Conservation (phyloP, 192 early-diverging fungal genomes). For the Pilobolus umbonatus region DNA sequence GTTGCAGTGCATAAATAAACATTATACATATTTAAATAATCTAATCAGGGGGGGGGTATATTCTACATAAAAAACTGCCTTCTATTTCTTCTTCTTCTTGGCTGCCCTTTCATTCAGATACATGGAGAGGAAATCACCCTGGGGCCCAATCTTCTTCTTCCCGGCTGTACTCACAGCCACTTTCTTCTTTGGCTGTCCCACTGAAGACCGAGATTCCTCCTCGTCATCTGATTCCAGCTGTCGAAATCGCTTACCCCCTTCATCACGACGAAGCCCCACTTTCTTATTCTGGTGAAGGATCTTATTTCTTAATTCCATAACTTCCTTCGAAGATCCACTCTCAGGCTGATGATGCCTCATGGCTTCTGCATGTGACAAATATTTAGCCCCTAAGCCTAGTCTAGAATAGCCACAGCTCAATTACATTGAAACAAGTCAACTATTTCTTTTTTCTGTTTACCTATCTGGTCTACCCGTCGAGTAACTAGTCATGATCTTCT, state of each 20-base stretch:
- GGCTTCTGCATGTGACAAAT: constrained; percentile 44
- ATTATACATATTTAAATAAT: not conserved
- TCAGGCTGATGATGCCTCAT: constrained; percentile 38
- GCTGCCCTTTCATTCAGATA: constrained; percentile 42
- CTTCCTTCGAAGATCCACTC: constrained; percentile 21
- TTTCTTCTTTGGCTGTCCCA: constrained; percentile 33
- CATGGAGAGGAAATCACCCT: constrained; percentile 45
- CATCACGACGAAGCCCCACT: constrained; percentile 25
- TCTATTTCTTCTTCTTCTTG: constrained; percentile 38
- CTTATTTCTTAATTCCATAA: constrained; percentile 39
- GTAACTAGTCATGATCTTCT: constrained; percentile 10
- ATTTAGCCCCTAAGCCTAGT: constrained; percentile 49
- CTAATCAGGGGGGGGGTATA: too few species aligned
- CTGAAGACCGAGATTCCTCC: constrained; percentile 33
- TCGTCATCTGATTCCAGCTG: constrained; percentile 35
- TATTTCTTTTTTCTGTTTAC: constrained; percentile 16
- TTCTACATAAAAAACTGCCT: not conserved
- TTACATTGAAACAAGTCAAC: not conserved
- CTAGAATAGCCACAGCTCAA: constrained; percentile 11
- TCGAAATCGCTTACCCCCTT: constrained; percentile 27
- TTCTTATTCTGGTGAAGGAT: constrained; percentile 35
- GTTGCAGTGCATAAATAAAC: not conserved
- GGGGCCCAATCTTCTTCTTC: constrained; percentile 32
- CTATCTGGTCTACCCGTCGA: constrained; percentile 35
- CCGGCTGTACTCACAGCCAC: constrained; percentile 18